These are phyloP conservation scores for Pseudogymnoascus verrucosus DNA, from an alignment of 2,329 filamentous ascomycete genomes.

Conservation along the genomic window DNA sequence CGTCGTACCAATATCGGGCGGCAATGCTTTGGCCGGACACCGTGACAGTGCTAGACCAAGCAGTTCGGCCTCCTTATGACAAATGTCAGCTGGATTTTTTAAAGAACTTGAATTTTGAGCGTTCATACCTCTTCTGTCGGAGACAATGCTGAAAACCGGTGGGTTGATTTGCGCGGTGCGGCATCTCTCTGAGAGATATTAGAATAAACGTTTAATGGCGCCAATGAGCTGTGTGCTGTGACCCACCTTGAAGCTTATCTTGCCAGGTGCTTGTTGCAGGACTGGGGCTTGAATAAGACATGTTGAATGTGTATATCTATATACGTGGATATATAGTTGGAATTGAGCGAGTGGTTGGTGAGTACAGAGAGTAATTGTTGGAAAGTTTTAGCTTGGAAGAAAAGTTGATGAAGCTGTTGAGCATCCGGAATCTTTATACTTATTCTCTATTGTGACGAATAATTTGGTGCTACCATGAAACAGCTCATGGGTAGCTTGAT, in stretches of 20 bases:
- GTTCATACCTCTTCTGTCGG: constrained; percentile 62
- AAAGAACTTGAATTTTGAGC: background rate
- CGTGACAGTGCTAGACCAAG: constrained; percentile 78
- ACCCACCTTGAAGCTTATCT: constrained; percentile 32
- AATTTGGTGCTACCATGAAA: constrained; percentile 6
- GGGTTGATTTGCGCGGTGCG: constrained; percentile 42
- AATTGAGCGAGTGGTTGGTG: background rate
- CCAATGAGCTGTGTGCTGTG: constrained; percentile 21
- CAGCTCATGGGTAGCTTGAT: constrained; percentile 7
- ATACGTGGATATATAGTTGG: background rate
- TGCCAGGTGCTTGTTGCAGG: constrained; percentile 27
- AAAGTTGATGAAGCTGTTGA: constrained; percentile 6
- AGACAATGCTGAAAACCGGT: constrained; percentile 62
- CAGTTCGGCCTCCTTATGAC: constrained; percentile 69
- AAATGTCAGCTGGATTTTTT: constrained; percentile 17
- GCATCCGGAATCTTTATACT: constrained; percentile 5
- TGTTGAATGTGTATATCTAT: constrained; percentile 12
- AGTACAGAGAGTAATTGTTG: background rate
- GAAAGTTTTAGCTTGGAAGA: background rate
- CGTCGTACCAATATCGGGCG: constrained; percentile 90
- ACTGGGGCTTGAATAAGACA: constrained; percentile 26
- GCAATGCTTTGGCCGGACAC: constrained; percentile 56
- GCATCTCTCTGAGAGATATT: constrained; percentile 44
- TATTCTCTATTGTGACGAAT: background rate
- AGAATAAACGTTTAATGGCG: constrained; percentile 20